Conservation (phyloP, 2,329 filamentous ascomycete genomes). For the Blumeriella jaapii region DNA sequence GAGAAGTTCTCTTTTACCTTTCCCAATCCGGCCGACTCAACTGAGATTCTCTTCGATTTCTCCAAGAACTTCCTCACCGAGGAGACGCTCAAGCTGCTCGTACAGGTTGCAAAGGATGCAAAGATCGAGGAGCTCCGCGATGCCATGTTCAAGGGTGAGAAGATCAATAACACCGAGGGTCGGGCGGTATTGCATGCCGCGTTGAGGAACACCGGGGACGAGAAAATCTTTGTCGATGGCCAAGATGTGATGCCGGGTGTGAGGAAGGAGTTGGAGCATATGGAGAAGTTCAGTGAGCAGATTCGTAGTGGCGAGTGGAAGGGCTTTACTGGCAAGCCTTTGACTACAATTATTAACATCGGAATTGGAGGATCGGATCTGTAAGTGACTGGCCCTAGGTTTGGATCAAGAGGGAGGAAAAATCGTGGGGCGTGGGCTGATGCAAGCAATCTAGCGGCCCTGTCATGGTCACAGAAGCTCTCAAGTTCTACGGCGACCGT, state of each 20-base stretch:
- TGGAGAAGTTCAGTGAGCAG: slow-evolving; percentile 96
- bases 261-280: slow-evolving; percentile 84
- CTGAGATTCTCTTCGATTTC: slow-evolving; percentile 94
- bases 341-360: slow-evolving; percentile 93
- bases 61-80: slow-evolving; percentile 97
- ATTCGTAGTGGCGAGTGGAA: slow-evolving; percentile 93
- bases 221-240: slow-evolving; percentile 76
- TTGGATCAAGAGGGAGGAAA: not conserved
- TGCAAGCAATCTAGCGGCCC: slow-evolving; percentile 52
- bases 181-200: slow-evolving; percentile 93
- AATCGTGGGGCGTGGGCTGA: slow-evolving; percentile 14
- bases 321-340: slow-evolving; percentile 93
- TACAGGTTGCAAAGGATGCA: slow-evolving; percentile 86
- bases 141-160: slow-evolving; percentile 93
- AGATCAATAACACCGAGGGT: slow-evolving; percentile 99
- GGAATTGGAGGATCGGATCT: slow-evolving; percentile 97
- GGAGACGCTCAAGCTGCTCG: slow-evolving; percentile 76
- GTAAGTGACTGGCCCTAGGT: slow-evolving; percentile 42
- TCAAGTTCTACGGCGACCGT: slow-evolving; percentile 85
- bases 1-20: slow-evolving; percentile 83
- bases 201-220: slow-evolving; percentile 77
- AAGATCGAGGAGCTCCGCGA: slow-evolving; percentile 87
- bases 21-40: slow-evolving; percentile 61
- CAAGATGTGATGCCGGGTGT: slow-evolving; percentile 90
- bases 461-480: slow-evolving; percentile 96